These are phyloP conservation scores for Biscutella laevigata DNA, from an alignment of 441 rosid genomes.

Conservation along the genomic window DNA sequence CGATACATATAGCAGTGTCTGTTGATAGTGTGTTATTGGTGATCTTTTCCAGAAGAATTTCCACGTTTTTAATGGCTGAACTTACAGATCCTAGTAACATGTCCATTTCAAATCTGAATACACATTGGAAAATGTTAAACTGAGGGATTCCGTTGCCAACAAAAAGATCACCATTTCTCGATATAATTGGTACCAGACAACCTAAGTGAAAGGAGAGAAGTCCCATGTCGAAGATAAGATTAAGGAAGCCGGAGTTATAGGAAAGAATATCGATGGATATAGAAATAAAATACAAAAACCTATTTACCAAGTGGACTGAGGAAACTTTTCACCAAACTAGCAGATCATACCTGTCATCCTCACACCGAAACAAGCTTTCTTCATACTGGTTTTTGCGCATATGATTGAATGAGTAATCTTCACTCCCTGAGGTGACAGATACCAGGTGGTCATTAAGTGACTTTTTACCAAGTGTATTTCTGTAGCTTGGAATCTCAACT, in stretches of 20 bases:
- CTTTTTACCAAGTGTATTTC: conserved; percentile 65
- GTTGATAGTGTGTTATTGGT: conserved; percentile 48
- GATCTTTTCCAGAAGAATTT: conserved; percentile 68
- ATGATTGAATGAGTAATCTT: no score
- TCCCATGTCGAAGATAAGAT: not conserved
- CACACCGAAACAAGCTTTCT: conserved; percentile 95
- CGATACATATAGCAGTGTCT: conserved; percentile 48
- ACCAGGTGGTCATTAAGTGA: conserved; percentile 92
- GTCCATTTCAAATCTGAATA: conserved; percentile 91
- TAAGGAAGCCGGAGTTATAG: not conserved
- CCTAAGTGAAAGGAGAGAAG: conserved; percentile 1
- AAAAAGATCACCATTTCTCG: conserved; percentile 10
- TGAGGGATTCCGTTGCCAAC: not conserved
- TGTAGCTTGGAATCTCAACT: conserved; percentile 73
- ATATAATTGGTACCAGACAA: not conserved
- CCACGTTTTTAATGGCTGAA: conserved; percentile 73
- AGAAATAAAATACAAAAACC: not conserved
- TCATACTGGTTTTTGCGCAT: conserved; percentile 96
- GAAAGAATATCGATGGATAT: not conserved
- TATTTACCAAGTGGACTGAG: not conserved
- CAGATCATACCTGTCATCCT: conserved; percentile 83
- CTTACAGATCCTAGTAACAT: conserved; percentile 93
- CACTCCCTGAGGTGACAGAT: no score
- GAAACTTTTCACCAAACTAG: conserved; percentile 4
- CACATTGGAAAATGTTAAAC: conserved; percentile 15